These are phyloP conservation scores for Gossypium stocksii DNA, from an alignment of 345 rosid species.

Conservation along the genomic window DNA sequence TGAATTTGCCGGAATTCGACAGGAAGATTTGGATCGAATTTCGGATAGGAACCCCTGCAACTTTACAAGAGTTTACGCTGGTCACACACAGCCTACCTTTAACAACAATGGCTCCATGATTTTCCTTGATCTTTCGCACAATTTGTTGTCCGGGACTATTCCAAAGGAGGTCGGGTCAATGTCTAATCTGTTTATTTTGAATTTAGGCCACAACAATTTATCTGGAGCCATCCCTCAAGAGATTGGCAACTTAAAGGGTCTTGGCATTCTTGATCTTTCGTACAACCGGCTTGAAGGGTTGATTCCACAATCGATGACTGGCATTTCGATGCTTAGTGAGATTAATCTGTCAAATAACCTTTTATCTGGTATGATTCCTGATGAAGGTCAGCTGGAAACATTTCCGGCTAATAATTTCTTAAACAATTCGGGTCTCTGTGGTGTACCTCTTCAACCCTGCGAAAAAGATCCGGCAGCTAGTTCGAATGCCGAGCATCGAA, in stretches of 20 bases:
- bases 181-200: conserved; percentile 68
- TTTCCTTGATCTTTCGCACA: conserved; percentile 83
- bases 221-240: conserved; percentile 73
- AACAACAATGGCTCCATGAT: conserved; percentile 89
- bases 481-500: conserved; percentile 36
- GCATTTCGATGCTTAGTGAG: conserved; percentile 53
- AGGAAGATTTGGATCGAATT: conserved; percentile 48
- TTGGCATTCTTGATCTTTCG: conserved; percentile 85
- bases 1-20: conserved; percentile 79
- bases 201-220: conserved; percentile 68
- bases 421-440: conserved; percentile 87
- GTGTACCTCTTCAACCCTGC: conserved; percentile 66
- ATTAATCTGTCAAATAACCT: conserved; percentile 68
- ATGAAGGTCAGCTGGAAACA: conserved; percentile 74
- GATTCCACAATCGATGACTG: conserved; percentile 65
- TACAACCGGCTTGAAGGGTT: conserved; percentile 58
- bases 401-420: conserved; percentile 51
- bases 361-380: conserved; percentile 72
- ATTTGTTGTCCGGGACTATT: conserved; percentile 60
- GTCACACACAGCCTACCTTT: conserved; percentile 73
- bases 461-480: conserved; percentile 17
- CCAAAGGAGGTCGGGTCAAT: conserved; percentile 81
- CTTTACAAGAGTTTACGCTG: conserved; percentile 65
- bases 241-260: conserved; percentile 58
- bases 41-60: conserved; percentile 80